Evolutionary conservation across 2,329 filamentous ascomycete genomes (phyloP).

Genomic region (Pseudogymnoascus sp.): DNA sequence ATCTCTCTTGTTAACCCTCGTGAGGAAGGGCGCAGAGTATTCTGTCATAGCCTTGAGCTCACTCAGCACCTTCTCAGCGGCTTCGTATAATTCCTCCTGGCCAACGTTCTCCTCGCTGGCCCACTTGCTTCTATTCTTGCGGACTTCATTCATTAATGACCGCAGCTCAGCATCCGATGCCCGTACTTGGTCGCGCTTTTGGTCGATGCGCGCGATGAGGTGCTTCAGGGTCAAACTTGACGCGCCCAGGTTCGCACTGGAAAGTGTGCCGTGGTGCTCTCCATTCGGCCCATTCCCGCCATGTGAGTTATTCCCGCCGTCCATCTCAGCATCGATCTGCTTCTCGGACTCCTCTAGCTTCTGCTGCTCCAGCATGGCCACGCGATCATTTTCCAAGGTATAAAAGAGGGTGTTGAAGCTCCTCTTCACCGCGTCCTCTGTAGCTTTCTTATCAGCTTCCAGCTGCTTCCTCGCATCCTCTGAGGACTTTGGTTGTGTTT

Average conservation of each 20-base stretch:
- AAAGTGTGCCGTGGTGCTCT: conserved; percentile 77
- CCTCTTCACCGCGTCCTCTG: conserved; percentile 78
- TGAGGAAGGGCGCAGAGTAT: conserved; percentile 91
- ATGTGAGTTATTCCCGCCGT: conserved; percentile 51
- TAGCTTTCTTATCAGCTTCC: conserved; percentile 83
- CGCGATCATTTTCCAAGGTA: conserved; percentile 87
- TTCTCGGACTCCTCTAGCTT: conserved; percentile 94
- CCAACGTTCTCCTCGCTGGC: conserved; percentile 95
- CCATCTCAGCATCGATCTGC: conserved; percentile 92
- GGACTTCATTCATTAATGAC: conserved; percentile 89
- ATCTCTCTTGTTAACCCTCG: conserved; percentile 92
- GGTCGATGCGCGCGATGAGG: conserved; percentile 89
- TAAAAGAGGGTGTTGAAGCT: conserved; percentile 93
- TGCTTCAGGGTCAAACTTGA: conserved; percentile 96
- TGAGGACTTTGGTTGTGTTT: conserved; percentile 56
- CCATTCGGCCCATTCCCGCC: conserved; percentile 42
- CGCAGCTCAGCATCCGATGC: conserved; percentile 90
- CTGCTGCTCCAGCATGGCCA: conserved; percentile 96
- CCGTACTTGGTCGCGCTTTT: conserved; percentile 80
- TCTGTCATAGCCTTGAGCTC: conserved; percentile 96
- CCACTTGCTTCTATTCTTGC: conserved; percentile 98
- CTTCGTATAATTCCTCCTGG: conserved; percentile 96
- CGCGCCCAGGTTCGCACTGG: conserved; percentile 87
- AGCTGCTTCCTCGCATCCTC: conserved; percentile 90
- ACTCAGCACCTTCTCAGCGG: conserved; percentile 90